Percentiles rank a stretch among this genome's conserved stretches.
Evolutionary conservation across 108 stramenopile species (phyloP).

Genomic region (Cyclotella cryptica): DNA sequence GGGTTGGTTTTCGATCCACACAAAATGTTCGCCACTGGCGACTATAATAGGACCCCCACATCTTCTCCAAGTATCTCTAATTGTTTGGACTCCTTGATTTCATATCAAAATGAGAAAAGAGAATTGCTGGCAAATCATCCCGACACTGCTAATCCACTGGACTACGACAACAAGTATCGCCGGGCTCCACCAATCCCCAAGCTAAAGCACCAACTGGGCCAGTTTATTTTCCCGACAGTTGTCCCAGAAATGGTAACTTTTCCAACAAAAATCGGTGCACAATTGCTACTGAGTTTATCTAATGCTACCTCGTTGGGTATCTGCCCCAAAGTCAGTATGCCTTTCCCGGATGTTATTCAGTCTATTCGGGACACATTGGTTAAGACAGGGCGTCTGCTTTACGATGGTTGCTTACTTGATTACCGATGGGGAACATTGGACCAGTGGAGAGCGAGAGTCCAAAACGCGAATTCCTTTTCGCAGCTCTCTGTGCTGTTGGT

Average conservation of each 20-base stretch:
- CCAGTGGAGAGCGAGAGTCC: slow-evolving; percentile 56
- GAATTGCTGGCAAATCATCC: slow-evolving; percentile 8
- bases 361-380: slow-evolving; percentile 62
- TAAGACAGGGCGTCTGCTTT: slow-evolving; percentile 52
- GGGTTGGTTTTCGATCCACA: slow-evolving; percentile 36
- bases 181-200: slow-evolving; percentile 35
- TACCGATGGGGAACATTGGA: slow-evolving; percentile 60
- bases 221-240: slow-evolving; percentile 13
- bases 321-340: slow-evolving; percentile 8
- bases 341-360: slow-evolving; percentile 57
- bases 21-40: slow-evolving; percentile 4
- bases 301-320: background rate
- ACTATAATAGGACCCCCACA: background rate
- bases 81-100: slow-evolving; percentile 2
- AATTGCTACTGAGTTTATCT: slow-evolving; percentile 4
- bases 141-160: slow-evolving; percentile 32
- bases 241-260: slow-evolving; percentile 13
- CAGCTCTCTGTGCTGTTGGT: slow-evolving; percentile 58
- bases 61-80: background rate
- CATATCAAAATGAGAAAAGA: slow-evolving; percentile 25
- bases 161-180: slow-evolving; percentile 43
- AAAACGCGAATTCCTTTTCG: slow-evolving; percentile 51
- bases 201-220: slow-evolving; percentile 36
- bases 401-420: slow-evolving; percentile 61
- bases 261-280: slow-evolving; percentile 12